Evolutionary conservation across 495 filamentous ascomycete species (phyloP).

Genomic region (Chaetomium tenue): DNA sequence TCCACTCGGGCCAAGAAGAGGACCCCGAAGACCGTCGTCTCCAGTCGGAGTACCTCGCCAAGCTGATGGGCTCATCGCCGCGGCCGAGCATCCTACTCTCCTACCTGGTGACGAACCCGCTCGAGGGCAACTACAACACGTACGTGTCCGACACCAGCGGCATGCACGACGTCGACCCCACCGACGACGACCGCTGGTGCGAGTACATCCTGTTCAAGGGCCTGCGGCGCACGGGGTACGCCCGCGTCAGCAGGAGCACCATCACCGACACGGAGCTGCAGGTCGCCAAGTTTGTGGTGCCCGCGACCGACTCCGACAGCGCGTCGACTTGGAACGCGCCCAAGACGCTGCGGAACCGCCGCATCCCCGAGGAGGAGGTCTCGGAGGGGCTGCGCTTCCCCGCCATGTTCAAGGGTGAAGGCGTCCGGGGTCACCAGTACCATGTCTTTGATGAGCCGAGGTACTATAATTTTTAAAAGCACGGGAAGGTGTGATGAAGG

Average conservation of each 20-base stretch:
- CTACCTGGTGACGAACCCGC: conserved; percentile 88
- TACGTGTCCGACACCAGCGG: conserved; percentile 83
- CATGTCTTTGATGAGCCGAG: conserved; percentile 95
- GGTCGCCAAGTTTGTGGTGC: conserved; percentile 93
- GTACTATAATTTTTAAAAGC: conserved; percentile 52
- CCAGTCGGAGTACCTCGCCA: conserved; percentile 82
- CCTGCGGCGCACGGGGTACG: conserved; percentile 82
- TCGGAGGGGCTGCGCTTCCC: conserved; percentile 80
- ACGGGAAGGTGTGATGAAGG: background rate
- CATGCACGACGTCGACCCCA: conserved; percentile 93
- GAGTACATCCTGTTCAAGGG: conserved; percentile 98
- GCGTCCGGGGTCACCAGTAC: conserved; percentile 85
- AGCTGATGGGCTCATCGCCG: conserved; percentile 79
- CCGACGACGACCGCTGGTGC: conserved; percentile 97
- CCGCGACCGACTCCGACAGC: conserved; percentile 60
- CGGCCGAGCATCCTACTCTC: conserved; percentile 83
- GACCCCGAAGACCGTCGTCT: conserved; percentile 89
- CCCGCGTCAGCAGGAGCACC: conserved; percentile 78
- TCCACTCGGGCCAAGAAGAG: conserved; percentile 99
- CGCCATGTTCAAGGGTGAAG: conserved; percentile 78
- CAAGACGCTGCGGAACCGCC: conserved; percentile 35
- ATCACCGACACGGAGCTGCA: conserved; percentile 99
- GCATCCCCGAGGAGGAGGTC: conserved; percentile 63
- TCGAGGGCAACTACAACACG: conserved; percentile 93
- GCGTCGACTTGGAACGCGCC: conserved; percentile 42